phyloP scores from a whole-genome alignment of 1,139 yeast genomes.

The Geotrichum candidum region DNA sequence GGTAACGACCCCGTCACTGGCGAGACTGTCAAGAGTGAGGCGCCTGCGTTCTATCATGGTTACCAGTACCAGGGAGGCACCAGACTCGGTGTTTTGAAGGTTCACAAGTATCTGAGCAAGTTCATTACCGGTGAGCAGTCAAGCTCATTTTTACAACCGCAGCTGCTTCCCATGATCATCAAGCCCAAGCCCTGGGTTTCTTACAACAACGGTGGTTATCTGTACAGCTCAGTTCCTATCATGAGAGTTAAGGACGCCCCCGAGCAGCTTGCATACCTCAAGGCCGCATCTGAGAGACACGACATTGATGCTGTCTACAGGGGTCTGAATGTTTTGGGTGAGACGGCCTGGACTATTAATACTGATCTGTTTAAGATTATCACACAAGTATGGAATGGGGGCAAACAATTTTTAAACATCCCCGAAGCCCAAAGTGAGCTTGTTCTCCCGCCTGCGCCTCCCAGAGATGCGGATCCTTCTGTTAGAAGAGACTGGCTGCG shows the following conservation, averaged over 20 bases:
- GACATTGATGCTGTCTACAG: slow-evolving; percentile 61
- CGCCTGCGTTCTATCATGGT: slow-evolving; percentile 88
- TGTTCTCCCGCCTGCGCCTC: slow-evolving; percentile 58
- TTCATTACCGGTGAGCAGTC: slow-evolving; percentile 63
- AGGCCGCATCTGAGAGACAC: slow-evolving; percentile 71
- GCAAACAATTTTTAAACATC: slow-evolving; percentile 70
- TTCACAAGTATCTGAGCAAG: slow-evolving; percentile 63
- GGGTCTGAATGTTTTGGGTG: slow-evolving; percentile 84
- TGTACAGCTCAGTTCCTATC: slow-evolving; percentile 54
- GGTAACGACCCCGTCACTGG: slow-evolving; percentile 79
- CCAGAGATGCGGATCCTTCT: slow-evolving; percentile 59
- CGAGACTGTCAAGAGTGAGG: slow-evolving; percentile 55
- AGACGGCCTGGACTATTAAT: slow-evolving; percentile 91
- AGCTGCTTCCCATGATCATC: slow-evolving; percentile 85
- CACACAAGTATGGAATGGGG: slow-evolving; percentile 80
- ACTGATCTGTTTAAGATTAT: slow-evolving; percentile 61
- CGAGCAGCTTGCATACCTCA: slow-evolving; percentile 82
- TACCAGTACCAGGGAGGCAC: slow-evolving; percentile 77
- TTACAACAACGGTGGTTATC: slow-evolving; percentile 79
- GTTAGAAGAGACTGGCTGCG: slow-evolving; percentile 64
- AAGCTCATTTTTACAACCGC: slow-evolving; percentile 74
- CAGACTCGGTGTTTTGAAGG: slow-evolving; percentile 71
- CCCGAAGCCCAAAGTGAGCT: slow-evolving; percentile 54
- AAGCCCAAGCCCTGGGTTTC: slow-evolving; percentile 83
- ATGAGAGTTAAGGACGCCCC: slow-evolving; percentile 81